phyloP scores from a whole-genome alignment of 148 eudicot species.

The Fagopyrum homotropicum region DNA sequence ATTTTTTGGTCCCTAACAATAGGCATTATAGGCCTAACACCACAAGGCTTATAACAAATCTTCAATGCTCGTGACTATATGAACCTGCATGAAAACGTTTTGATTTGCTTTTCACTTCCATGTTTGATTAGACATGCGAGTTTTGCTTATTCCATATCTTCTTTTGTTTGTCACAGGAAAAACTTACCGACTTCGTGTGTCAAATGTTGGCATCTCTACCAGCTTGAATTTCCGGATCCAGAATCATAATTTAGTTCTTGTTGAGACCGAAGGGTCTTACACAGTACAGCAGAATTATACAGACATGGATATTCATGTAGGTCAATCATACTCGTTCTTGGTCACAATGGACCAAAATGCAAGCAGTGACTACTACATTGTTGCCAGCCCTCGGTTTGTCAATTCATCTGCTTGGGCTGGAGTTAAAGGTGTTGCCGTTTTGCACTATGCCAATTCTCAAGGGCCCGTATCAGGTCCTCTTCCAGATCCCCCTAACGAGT shows the following conservation, averaged over 20 bases:
- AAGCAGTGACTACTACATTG: slow-evolving; percentile 81
- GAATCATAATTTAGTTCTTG: slow-evolving; percentile 84
- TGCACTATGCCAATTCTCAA: slow-evolving; percentile 87
- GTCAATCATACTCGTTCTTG: slow-evolving; percentile 92
- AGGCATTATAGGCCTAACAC: too few species aligned
- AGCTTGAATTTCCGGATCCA: slow-evolving; percentile 98
- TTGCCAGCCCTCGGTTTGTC: slow-evolving; percentile 86
- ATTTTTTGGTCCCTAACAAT: too few species aligned
- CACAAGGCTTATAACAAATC: not conserved
- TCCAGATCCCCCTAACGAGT: slow-evolving; percentile 78
- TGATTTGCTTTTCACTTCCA: not conserved
- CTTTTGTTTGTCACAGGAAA: slow-evolving; percentile 47
- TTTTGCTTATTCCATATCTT: not conserved
- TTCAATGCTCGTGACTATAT: not conserved
- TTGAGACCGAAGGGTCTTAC: slow-evolving; percentile 95
- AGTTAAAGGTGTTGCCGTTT: slow-evolving; percentile 69
- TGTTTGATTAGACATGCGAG: not conserved
- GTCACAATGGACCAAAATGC: slow-evolving; percentile 96
- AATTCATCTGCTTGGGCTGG: slow-evolving; percentile 52
- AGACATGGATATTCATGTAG: slow-evolving; percentile 97
- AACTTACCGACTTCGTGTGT: slow-evolving; percentile 83
- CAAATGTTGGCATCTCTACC: slow-evolving; percentile 86
- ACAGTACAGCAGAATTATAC: slow-evolving; percentile 89
- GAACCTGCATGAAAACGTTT: not conserved
- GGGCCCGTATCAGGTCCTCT: slow-evolving; percentile 98